Percentiles rank a stretch among this genome's conserved stretches.
phyloP scores from a whole-genome alignment of 331 rosid genomes.

The Malus hybrid region DNA sequence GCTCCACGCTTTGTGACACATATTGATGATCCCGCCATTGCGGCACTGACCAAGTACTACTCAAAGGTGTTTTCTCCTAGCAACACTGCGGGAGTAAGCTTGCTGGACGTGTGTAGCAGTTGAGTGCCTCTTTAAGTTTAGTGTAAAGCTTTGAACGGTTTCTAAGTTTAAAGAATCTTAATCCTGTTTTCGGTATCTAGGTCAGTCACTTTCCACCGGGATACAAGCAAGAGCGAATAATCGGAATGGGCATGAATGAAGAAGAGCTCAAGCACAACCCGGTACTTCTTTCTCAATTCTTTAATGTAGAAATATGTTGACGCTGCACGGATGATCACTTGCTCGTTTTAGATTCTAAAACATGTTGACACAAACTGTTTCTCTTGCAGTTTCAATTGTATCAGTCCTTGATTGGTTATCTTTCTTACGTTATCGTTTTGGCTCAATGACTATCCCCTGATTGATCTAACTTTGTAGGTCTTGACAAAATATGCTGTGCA shows the following conservation, averaged over 20 bases:
- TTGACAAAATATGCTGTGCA: slow-evolving; percentile 56
- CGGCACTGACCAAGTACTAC: slow-evolving; percentile 65
- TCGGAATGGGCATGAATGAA: slow-evolving; percentile 80
- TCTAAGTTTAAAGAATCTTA: not conserved
- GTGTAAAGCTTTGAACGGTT: not conserved
- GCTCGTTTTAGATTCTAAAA: not conserved
- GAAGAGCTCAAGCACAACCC: slow-evolving; percentile 69
- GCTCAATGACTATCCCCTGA: not conserved
- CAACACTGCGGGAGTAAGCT: slow-evolving; percentile 60
- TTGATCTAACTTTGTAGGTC: slow-evolving; percentile 40
- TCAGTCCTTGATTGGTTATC: not conserved
- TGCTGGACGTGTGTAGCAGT: slow-evolving; percentile 83
- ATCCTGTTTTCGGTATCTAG: slow-evolving; percentile 21
- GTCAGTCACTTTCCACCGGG: slow-evolving; percentile 84
- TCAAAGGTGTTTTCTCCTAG: slow-evolving; percentile 60
- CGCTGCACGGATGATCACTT: not conserved
- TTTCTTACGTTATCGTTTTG: not conserved
- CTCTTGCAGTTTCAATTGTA: not conserved
- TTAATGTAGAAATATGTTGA: too few species aligned
- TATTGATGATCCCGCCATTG: slow-evolving; percentile 76
- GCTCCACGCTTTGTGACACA: slow-evolving; percentile 79
- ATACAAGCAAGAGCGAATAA: slow-evolving; percentile 69
- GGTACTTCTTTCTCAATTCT: slow-evolving; percentile 19
- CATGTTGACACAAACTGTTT: not conserved
- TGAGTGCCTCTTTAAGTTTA: slow-evolving; percentile 39